phyloP scores from a whole-genome alignment of 208 protist genomes.

The Vickermania ingenoplastis region DNA sequence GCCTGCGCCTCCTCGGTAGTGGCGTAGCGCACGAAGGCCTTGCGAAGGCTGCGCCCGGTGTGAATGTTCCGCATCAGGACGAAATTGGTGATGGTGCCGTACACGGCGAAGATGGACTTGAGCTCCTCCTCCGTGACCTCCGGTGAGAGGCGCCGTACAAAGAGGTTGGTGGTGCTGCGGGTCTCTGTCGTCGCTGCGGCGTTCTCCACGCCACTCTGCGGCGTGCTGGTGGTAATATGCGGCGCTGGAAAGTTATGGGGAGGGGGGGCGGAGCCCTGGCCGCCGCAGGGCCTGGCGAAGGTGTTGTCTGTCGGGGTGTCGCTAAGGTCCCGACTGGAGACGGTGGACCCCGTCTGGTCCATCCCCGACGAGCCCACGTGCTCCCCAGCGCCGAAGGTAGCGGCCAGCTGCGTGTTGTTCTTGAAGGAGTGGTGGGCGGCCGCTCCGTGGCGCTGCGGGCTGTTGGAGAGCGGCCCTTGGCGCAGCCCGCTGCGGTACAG shows the following conservation, averaged over 20 bases:
- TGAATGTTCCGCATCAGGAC: constrained; percentile 81
- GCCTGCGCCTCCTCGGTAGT: constrained; percentile 42
- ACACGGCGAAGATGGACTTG: constrained; percentile 40
- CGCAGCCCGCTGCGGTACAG: too few species aligned
- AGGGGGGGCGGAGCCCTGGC: background rate
- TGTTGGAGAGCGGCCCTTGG: too few species aligned
- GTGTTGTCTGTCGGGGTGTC: background rate
- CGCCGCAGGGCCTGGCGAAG: background rate
- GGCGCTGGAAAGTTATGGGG: background rate
- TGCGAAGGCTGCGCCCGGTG: constrained; percentile 73
- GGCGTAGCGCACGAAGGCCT: constrained; percentile 71
- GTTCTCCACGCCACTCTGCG: background rate
- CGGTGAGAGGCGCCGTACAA: constrained; percentile 61
- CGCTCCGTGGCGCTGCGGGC: too few species aligned
- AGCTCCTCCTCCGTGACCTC: constrained; percentile 46
- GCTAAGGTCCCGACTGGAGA: background rate
- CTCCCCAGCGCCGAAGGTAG: too few species aligned
- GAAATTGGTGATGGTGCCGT: constrained; percentile 50
- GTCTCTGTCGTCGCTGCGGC: constrained; percentile 34
- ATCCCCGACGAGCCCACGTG: background rate
- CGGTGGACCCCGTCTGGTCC: background rate
- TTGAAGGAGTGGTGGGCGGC: too few species aligned
- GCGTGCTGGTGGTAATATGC: background rate
- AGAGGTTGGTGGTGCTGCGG: constrained; percentile 72
- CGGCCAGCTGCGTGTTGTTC: too few species aligned